Base-by-base conservation (phyloP, 371 early-diverging fungal genomes). In the Saksenaea oblongispora region DNA sequence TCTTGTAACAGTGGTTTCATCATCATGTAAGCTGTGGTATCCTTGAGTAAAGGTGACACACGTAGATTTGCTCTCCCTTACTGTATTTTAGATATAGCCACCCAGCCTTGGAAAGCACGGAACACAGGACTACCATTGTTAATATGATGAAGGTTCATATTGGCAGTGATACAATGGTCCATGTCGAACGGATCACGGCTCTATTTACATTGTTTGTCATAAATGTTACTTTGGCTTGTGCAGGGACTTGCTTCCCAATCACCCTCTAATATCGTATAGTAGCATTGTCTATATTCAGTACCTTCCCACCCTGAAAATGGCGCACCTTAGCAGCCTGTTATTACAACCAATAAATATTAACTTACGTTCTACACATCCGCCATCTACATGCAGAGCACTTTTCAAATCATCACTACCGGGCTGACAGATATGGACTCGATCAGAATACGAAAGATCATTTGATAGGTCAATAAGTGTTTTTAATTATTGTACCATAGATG, bases 41-140 rank as follows among this genome's bases (percentile, higher is more conserved):
- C 77, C 18, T 73, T 68, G 34, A 80, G 56, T 56, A 80, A 62
- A 28, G 80, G 77, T 27, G 73, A 77, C 0, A 73, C 73, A 24
- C 72, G 73, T 24, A 80, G 65, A 18, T 71, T 73, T 1, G 75
- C 77, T 31, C 73, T 66, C 15, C 65, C 67, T 11, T 71, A 64
- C 13, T 61, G 58, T 24, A 77, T 75, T 5, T 69, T 61, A 9
- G 72, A 69, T n/a, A 80, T 64, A 9, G 77, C 72, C 13, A 79
- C 26, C 77, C 80, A 79, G 17, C 80, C 80, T 67, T 79, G 80
- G 54, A 79, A 75, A n/a, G 64, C 67, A 17, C 80, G 62, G 58
- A 76, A 80, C 39, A 80, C 73, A n/a, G 75, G 75, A 31, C 75
- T 70, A 5, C 77, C 75, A 26, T 70, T 73, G 41, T 66, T 60